Conservation (phyloP, 805 yeast genomes). For the Candida pini region DNA sequence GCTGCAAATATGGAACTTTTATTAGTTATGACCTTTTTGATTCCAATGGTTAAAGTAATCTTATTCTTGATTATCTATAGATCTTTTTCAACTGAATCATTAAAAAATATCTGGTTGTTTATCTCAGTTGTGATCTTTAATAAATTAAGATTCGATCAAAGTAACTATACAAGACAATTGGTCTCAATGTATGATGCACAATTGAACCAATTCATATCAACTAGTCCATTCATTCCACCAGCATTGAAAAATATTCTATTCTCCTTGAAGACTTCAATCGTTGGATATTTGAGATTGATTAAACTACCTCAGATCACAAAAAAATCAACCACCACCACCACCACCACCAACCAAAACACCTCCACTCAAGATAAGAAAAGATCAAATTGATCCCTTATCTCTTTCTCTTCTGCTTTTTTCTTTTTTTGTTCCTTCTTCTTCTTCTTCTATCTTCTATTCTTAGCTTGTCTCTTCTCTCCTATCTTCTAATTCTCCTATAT, state of each 20-base stretch:
- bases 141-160: slow-evolving; percentile 55
- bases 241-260: slow-evolving; percentile 8
- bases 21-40: slow-evolving; percentile 32
- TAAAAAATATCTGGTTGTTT: slow-evolving; percentile 35
- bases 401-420: background rate
- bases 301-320: too few species aligned
- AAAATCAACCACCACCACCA: too few species aligned
- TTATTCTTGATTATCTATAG: slow-evolving; percentile 30
- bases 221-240: slow-evolving; percentile 33
- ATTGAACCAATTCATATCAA: slow-evolving; percentile 31
- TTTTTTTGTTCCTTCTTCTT: background rate
- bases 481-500: background rate
- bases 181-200: slow-evolving; percentile 41
- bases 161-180: slow-evolving; percentile 46
- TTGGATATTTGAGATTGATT: slow-evolving; percentile 9
- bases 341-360: too few species aligned
- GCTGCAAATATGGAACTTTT: slow-evolving; percentile 46
- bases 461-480: background rate
- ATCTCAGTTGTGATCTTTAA: slow-evolving; percentile 46
- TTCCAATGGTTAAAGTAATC: slow-evolving; percentile 39
- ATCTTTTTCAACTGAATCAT: slow-evolving; percentile 21
- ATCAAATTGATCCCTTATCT: background rate
- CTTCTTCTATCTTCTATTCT: background rate
- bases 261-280: slow-evolving; percentile 5
- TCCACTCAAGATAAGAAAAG: slow-evolving; percentile 10